Conservation (phyloP, 192 early-diverging fungal genomes). For the Coemansia sp. region DNA sequence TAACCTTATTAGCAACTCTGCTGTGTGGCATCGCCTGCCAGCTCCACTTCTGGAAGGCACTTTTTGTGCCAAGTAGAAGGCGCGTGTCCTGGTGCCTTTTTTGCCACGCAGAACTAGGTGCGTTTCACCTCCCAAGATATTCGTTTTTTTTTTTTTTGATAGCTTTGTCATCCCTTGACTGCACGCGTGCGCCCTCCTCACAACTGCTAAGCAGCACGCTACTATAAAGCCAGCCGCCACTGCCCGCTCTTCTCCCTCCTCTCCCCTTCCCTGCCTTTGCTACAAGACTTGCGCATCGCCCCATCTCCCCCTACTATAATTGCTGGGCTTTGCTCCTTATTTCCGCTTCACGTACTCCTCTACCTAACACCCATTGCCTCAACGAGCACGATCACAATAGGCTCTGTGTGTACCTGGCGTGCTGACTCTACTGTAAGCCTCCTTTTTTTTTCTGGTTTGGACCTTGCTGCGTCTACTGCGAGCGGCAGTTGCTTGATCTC, state of each 20-base stretch:
- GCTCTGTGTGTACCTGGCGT: background rate
- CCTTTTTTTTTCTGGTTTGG: slow-evolving; percentile 10
- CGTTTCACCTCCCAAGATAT: background rate
- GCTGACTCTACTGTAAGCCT: slow-evolving; percentile 8
- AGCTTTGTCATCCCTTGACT: slow-evolving; percentile 7
- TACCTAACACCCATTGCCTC: background rate
- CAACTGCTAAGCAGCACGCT: background rate
- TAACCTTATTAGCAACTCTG: background rate
- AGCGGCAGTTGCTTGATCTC: background rate
- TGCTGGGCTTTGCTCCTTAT: background rate
- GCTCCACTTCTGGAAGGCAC: too few species aligned
- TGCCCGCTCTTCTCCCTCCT: background rate
- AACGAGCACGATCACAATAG: background rate
- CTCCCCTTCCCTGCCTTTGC: background rate
- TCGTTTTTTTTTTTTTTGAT: background rate
- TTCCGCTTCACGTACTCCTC: background rate
- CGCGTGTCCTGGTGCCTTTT: background rate
- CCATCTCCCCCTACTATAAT: background rate
- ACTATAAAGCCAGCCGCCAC: slow-evolving; percentile 1
- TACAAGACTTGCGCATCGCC: slow-evolving; percentile 4
- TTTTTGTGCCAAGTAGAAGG: slow-evolving; percentile 5
- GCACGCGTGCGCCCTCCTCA: slow-evolving; percentile 1
- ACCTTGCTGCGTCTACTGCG: background rate
- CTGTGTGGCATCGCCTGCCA: background rate
- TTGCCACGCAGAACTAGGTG: background rate